Evolutionary conservation across 371 early-diverging fungal species (phyloP).

Genomic region (Mucor sp.): DNA sequence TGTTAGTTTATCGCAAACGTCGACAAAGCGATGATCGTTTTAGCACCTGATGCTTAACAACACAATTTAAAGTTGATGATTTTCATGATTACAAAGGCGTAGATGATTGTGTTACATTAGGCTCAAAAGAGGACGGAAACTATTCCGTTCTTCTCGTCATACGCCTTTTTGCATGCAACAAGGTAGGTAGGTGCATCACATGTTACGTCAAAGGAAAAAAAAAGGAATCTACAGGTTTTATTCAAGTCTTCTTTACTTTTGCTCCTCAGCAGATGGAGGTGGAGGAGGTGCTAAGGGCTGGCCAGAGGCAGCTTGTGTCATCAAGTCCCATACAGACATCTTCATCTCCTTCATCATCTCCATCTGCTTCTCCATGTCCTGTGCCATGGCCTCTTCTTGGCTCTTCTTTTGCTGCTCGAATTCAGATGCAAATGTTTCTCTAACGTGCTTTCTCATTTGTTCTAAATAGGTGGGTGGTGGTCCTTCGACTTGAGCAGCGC

Average conservation of each 20-base stretch:
- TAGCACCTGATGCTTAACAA: background rate
- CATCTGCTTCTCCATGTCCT: constrained; percentile 57
- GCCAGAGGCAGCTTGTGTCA: constrained; percentile 53
- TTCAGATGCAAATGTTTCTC: constrained; percentile 59
- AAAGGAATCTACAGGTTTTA: background rate
- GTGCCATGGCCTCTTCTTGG: constrained; percentile 58
- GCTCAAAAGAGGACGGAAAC: constrained; percentile 2
- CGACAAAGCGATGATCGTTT: background rate
- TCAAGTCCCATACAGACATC: constrained; percentile 71
- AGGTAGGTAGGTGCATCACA: constrained; percentile 1
- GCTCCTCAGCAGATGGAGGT: constrained; percentile 14
- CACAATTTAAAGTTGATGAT: constrained; percentile 3
- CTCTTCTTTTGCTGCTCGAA: constrained; percentile 56
- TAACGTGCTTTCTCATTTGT: constrained; percentile 57
- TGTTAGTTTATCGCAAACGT: background rate
- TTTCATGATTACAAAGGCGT: background rate
- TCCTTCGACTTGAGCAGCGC: constrained; percentile 35
- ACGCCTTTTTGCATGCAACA: constrained; percentile 1
- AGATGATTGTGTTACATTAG: constrained; percentile 8
- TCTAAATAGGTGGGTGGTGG: constrained; percentile 60
- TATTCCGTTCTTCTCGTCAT: constrained; percentile 8
- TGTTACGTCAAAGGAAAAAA: background rate
- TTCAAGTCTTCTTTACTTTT: constrained; percentile 6
- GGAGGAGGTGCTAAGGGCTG: constrained; percentile 26
- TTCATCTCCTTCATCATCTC: constrained; percentile 69